Evolutionary conservation across 2,329 filamentous ascomycete species (phyloP).

Genomic region (Thielaviopsis euricoi): DNA sequence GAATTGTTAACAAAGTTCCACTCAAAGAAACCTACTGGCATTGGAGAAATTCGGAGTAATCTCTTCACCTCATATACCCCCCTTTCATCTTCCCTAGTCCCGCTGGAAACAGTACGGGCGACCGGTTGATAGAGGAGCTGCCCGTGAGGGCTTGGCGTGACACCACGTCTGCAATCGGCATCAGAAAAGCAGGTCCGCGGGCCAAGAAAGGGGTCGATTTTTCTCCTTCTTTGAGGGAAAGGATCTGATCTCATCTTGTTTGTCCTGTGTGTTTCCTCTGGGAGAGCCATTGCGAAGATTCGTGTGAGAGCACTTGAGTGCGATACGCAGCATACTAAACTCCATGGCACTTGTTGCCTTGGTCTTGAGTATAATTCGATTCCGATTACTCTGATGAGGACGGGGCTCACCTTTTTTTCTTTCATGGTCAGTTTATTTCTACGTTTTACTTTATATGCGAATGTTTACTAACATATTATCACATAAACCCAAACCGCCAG

Average conservation of each 20-base stretch:
- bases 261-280: slow-evolving; percentile 43
- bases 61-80: slow-evolving; percentile 42
- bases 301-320: slow-evolving; percentile 67
- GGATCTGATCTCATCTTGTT: neutral
- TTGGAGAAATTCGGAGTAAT: slow-evolving; percentile 99
- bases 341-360: slow-evolving; percentile 14
- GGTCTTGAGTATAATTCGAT: slow-evolving; percentile 54
- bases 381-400: slow-evolving; percentile 82
- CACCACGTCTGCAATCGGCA: slow-evolving; percentile 69
- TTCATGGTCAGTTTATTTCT: slow-evolving; percentile 3
- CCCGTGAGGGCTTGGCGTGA: slow-evolving; percentile 80
- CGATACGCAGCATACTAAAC: slow-evolving; percentile 66
- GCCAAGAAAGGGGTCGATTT: neutral
- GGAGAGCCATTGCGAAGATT: slow-evolving; percentile 89
- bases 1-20: neutral
- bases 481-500: neutral
- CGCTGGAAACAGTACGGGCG: slow-evolving; percentile 10
- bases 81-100: slow-evolving; percentile 23
- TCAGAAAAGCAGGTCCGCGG: slow-evolving; percentile 61
- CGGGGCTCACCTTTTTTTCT: slow-evolving; percentile 34
- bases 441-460: neutral
- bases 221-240: neutral
- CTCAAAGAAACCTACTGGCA: slow-evolving; percentile 31
- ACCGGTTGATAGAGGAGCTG: slow-evolving; percentile 33
- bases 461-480: neutral